Evolutionary conservation across 1,139 yeast species (phyloP), one percentile per base, ranked within the genome.

Genomic region (Blastobotrys proliferans): DNA sequence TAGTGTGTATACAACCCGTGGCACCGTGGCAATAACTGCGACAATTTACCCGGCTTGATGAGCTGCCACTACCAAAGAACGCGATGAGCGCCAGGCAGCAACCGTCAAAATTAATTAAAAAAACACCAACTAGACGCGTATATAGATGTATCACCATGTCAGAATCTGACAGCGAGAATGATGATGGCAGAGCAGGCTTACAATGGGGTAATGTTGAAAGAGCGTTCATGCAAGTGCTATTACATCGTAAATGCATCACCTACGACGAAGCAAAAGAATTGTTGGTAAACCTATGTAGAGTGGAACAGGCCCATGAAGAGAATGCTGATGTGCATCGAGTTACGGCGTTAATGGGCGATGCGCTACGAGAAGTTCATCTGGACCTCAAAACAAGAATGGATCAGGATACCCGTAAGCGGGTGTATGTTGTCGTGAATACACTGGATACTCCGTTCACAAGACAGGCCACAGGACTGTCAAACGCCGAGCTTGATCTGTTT

Each of bases 401-500:
- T 27, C 52, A 54, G 35, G 34, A 49, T 9, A 6, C n/a, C 11
- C 38, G 47, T 6, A 36, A 37, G 11, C 35, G 39, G 6, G 38
- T 38, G 34, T 54, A 47, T 27, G 43, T 47, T 1, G 29, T 53
- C 26, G 44, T 50, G 13, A 56, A 52, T 41, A 40, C 28, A 19
- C 17, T 45, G 14, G 46, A 44, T 28, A 16, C 17, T 10, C 43
- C 40, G 8, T 29, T 39, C 26, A 38, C 54, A 13, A 40, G 48
- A 34, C 26, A 30, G n/a, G 56, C 56, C n/a, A 54, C 60, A 3
- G 25, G 34, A 17, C 43, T 47, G 20, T 33, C 40, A 8, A 35
- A 43, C 4, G 47, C 46, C 11, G 60, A 56, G 35, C 41, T 56
- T 8, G 57, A 51, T 20, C 45, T 46, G 32, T 52, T 56, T 37